Percentiles rank a stretch among this genome's conserved stretches.
These are phyloP conservation scores for Musa schizocarpa DNA, from an alignment of 176 grass and related monocot genomes.

Conservation along the genomic window DNA sequence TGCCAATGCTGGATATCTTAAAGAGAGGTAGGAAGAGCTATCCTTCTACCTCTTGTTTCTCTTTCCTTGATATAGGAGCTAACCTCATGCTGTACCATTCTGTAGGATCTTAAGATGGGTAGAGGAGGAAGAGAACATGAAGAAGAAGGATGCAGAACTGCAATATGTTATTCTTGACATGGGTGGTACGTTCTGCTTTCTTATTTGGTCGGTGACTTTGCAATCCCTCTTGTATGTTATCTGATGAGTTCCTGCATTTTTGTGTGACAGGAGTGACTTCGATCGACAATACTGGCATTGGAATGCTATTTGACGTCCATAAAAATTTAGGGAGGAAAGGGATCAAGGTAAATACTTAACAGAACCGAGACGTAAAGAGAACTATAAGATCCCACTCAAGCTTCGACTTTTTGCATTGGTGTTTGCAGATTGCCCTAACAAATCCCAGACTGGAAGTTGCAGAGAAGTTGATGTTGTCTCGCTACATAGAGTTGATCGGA, in stretches of 20 bases:
- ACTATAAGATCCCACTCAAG: neutral
- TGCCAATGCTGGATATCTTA: slow-evolving; percentile 69
- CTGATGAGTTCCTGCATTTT: no score
- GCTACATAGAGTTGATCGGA: slow-evolving; percentile 41
- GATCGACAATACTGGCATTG: slow-evolving; percentile 70
- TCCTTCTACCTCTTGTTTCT: no score
- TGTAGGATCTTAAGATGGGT: slow-evolving; percentile 85
- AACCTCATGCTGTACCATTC: no score
- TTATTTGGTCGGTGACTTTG: no score
- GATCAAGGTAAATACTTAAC: slow-evolving; percentile 33
- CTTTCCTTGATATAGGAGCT: no score
- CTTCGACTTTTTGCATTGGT: neutral
- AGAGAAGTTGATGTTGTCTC: slow-evolving; percentile 49
- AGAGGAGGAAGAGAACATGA: slow-evolving; percentile 43
- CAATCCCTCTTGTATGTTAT: no score
- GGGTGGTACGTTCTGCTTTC: slow-evolving; percentile 30
- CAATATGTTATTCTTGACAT: slow-evolving; percentile 60
- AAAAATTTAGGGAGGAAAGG: slow-evolving; percentile 48
- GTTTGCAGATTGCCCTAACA: slow-evolving; percentile 48
- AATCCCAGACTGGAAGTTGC: slow-evolving; percentile 62
- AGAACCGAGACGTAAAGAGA: neutral
- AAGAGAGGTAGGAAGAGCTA: slow-evolving; percentile 44
- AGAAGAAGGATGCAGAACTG: slow-evolving; percentile 36
- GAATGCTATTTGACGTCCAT: slow-evolving; percentile 61
- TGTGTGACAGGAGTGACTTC: slow-evolving; percentile 49